Evolutionary conservation across 805 yeast genomes (phyloP), one percentile per base, ranked within the genome.

Genomic region (Zygosaccharomyces gambellarensis): DNA sequence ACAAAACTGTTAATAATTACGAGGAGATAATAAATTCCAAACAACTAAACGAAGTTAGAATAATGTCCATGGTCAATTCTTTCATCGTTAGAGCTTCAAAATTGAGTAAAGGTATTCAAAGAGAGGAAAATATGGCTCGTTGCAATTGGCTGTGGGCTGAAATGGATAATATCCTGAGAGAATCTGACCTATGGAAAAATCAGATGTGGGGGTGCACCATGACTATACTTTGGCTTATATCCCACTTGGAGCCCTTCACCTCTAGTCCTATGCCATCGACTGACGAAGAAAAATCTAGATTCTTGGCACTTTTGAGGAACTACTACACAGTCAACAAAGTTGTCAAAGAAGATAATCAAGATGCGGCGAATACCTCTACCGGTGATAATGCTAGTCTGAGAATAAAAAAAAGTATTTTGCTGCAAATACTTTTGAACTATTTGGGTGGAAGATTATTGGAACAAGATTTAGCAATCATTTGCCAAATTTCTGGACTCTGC

Each of bases 201-300:
- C 43, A 52, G 12, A 51, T 59, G 25, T 65, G 66, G 66, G 62
- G 58, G 19, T 59, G 68, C 47, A 60, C 66, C 1, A 43, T 56
- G 19, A 50, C 57, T 2, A 44, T 67, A n/a, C 19, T 64, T 4
- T 63, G 69, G 66, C 52, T 64, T 8, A 55, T 59, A 32, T 44
- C 64, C 2, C 68, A 62, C 51, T 60, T 64, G 31, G 65, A 67
- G 25, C 68, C 69, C 0, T 67, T 67, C 39, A 62, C 65, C 1
- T 50, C 51, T 22, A 53, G 52, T 31, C 63, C 68, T 9, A 47
- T 65, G 43, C 63, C 68, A 2, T 52, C 59, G n/a, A 55, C 48
- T 9, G 64, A 64, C 25, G 59, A 52, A 4, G 57, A 58, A 29
- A 57, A 48, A 47, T 54, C 49, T 19, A 30, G n/a, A 17, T 54